Evolutionary conservation across 1,284 basidiomycete species (phyloP).

Genomic region (Coriolopsis trogii): DNA sequence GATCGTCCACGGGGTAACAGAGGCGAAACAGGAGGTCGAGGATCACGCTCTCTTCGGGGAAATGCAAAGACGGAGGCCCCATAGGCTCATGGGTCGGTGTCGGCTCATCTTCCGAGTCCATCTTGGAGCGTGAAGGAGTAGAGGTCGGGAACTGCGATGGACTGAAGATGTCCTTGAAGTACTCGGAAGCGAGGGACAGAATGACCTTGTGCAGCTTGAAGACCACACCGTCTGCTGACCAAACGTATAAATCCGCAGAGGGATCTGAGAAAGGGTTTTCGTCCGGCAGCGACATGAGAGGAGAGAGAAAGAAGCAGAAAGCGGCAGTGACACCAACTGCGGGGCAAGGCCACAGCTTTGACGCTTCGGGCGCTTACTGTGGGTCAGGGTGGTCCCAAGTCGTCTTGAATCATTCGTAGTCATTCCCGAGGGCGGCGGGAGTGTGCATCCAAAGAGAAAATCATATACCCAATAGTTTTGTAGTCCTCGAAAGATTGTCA

Average conservation of each 20-base stretch:
- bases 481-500: too few species aligned
- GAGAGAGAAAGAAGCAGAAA: background rate
- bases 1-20: constrained; percentile 27
- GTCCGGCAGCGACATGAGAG: background rate
- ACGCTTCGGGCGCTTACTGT: too few species aligned
- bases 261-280: constrained; percentile 11
- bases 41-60: constrained; percentile 17
- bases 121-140: background rate
- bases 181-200: constrained; percentile 44
- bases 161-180: constrained; percentile 43
- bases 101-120: background rate
- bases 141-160: constrained; percentile 33
- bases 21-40: constrained; percentile 36
- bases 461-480: too few species aligned
- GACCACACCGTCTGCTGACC: constrained; percentile 38
- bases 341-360: too few species aligned
- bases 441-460: too few species aligned
- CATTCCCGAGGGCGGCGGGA: too few species aligned
- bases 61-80: constrained; percentile 29
- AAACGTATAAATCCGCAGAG: constrained; percentile 30
- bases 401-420: too few species aligned
- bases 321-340: too few species aligned
- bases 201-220: constrained; percentile 40
- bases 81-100: background rate
- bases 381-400: too few species aligned